Conservation (phyloP, 495 filamentous ascomycete genomes). For the Sabuloglossum arenarium region DNA sequence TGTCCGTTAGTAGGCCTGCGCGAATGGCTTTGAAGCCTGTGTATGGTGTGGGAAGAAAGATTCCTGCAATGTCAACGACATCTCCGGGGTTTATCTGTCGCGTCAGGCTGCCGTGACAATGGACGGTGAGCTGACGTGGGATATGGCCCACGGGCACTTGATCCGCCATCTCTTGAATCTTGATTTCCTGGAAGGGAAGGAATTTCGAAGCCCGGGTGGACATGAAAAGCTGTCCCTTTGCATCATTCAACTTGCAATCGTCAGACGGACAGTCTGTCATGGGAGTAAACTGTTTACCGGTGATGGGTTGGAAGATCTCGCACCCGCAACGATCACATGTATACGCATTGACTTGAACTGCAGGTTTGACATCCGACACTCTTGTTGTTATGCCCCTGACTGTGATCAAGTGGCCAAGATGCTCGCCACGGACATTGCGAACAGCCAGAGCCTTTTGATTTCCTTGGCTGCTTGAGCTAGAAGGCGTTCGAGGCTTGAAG, state of each 20-base stretch:
- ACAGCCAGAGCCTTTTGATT: slow-evolving; percentile 71
- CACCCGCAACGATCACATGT: slow-evolving; percentile 90
- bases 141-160: slow-evolving; percentile 97
- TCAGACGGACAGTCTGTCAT: slow-evolving; percentile 66
- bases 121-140: slow-evolving; percentile 67
- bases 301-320: slow-evolving; percentile 94
- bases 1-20: slow-evolving; percentile 86
- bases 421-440: slow-evolving; percentile 75
- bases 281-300: slow-evolving; percentile 73
- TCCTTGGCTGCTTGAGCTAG: slow-evolving; percentile 38
- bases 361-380: slow-evolving; percentile 93
- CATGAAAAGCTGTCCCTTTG: slow-evolving; percentile 79
- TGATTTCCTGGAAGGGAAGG: slow-evolving; percentile 92
- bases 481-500: slow-evolving; percentile 73
- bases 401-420: slow-evolving; percentile 83
- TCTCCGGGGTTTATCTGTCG: slow-evolving; percentile 83
- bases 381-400: slow-evolving; percentile 86
- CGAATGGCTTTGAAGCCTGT: slow-evolving; percentile 94
- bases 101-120: slow-evolving; percentile 72
- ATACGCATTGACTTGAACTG: slow-evolving; percentile 93
- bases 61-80: slow-evolving; percentile 77
- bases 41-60: slow-evolving; percentile 93
- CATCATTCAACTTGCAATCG: slow-evolving; percentile 76
- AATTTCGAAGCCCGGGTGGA: slow-evolving; percentile 93
- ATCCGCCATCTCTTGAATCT: slow-evolving; percentile 95